Conservation (phyloP, 2,329 filamentous ascomycete species). For the Zymoseptoria pseudotritici region DNA sequence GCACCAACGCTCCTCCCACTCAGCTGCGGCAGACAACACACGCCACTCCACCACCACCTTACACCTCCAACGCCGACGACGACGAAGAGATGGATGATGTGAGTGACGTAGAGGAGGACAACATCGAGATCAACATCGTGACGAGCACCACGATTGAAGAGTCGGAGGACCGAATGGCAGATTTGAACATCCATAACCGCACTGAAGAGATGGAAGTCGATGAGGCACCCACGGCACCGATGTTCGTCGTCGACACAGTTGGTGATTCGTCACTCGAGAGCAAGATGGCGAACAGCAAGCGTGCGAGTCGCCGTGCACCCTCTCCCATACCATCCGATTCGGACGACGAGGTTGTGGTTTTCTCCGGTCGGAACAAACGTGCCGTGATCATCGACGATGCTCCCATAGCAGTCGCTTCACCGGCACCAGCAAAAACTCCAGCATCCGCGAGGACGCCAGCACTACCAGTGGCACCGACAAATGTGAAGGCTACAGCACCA, state of each 20-base stretch:
- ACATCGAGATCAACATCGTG: conserved; percentile 23
- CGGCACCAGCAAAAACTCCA: conserved; percentile 1
- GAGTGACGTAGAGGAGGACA: conserved; percentile 20
- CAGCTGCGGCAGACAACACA: conserved; percentile 3
- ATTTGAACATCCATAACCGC: conserved; percentile 24
- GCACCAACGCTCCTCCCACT: conserved; percentile 31
- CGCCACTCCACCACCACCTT: conserved; percentile 28
- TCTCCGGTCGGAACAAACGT: conserved; percentile 45
- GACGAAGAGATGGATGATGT: conserved; percentile 17
- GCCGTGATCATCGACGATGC: conserved; percentile 21
- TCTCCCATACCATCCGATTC: conserved; percentile 48
- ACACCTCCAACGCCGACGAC: conserved; percentile 11
- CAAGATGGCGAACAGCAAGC: conserved; percentile 12
- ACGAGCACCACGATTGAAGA: conserved; percentile 15
- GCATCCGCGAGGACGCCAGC: conserved; percentile 24
- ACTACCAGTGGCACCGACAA: background rate
- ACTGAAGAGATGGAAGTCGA: background rate
- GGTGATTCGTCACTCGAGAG: conserved; percentile 24
- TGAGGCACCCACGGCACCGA: conserved; percentile 2
- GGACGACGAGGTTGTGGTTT: conserved; percentile 67
- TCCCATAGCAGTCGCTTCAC: conserved; percentile 4
- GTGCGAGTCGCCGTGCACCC: conserved; percentile 30
- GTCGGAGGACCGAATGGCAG: conserved; percentile 25
- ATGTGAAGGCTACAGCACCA: background rate
- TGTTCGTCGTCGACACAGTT: conserved; percentile 29